Percentiles rank a stretch among this genome's conserved stretches.
These are phyloP conservation scores for Xerocomus brunneocitrinus DNA, from an alignment of 768 basidiomycete species.

Conservation along the genomic window DNA sequence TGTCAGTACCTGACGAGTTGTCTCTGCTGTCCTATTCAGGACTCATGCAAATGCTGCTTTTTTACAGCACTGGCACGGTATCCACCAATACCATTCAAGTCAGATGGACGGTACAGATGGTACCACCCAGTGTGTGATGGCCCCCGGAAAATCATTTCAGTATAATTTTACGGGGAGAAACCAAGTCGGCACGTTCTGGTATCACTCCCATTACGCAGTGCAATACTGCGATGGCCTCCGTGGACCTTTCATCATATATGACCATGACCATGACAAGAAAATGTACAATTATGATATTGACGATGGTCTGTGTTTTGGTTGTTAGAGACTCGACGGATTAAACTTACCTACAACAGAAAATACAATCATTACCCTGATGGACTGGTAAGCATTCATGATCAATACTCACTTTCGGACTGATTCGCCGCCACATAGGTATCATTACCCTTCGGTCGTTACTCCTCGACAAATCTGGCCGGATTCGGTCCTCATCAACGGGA, in stretches of 20 bases:
- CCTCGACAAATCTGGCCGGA: constrained; percentile 19
- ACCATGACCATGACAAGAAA: constrained; percentile 24
- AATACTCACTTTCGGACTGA: background rate
- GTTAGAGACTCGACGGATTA: no score
- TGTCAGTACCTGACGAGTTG: constrained; percentile 9
- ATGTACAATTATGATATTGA: constrained; percentile 16
- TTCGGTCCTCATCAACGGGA: constrained; percentile 39
- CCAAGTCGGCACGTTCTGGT: constrained; percentile 41
- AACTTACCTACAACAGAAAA: background rate
- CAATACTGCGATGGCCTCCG: constrained; percentile 41
- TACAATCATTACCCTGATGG: constrained; percentile 31
- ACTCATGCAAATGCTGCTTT: background rate
- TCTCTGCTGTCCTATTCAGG: no score
- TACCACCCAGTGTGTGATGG: constrained; percentile 41
- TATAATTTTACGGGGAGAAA: constrained; percentile 32
- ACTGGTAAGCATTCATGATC: constrained; percentile 10
- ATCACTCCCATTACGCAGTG: constrained; percentile 19
- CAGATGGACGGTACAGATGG: constrained; percentile 31
- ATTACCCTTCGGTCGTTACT: constrained; percentile 3
- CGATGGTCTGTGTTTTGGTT: constrained; percentile 13
- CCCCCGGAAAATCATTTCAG: constrained; percentile 29
- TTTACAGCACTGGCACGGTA: constrained; percentile 29
- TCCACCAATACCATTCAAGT: constrained; percentile 20
- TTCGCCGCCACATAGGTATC: constrained; percentile 13
- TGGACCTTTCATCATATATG: constrained; percentile 43